Percentiles rank a stretch among this genome's conserved stretches.
These are phyloP conservation scores for Phialophora macrospora DNA, from an alignment of 2,329 filamentous ascomycete genomes.

Conservation along the genomic window DNA sequence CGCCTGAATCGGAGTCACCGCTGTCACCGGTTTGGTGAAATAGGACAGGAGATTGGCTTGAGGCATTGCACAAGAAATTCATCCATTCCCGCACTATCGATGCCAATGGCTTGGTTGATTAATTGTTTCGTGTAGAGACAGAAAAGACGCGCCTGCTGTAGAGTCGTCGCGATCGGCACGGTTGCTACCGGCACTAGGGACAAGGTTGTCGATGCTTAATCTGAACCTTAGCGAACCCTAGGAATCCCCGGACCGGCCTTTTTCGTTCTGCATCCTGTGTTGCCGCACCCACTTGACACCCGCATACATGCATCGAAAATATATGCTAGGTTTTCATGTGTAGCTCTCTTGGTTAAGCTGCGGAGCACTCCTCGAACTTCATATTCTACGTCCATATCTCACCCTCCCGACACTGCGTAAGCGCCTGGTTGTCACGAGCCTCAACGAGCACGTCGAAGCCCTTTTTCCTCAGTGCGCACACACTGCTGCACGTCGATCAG, in stretches of 20 bases:
- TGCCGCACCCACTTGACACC: slow-evolving; percentile 6
- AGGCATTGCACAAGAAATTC: slow-evolving; percentile 19
- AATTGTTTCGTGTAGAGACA: background rate
- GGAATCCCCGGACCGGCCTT: slow-evolving; percentile 13
- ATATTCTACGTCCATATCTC: background rate
- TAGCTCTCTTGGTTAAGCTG: background rate
- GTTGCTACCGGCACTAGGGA: slow-evolving; percentile 28
- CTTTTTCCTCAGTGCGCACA: background rate
- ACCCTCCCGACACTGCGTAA: background rate
- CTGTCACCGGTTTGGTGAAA: slow-evolving; percentile 30
- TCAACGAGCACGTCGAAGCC: background rate
- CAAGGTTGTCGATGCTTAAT: slow-evolving; percentile 27
- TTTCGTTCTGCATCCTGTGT: slow-evolving; percentile 21
- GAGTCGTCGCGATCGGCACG: slow-evolving; percentile 1
- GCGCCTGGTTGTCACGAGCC: slow-evolving; percentile 1
- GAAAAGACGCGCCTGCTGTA: background rate
- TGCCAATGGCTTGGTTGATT: background rate
- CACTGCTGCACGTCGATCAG: background rate
- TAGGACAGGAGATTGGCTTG: slow-evolving; percentile 33
- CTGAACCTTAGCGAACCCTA: slow-evolving; percentile 19
- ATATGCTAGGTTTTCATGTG: background rate
- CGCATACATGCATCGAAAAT: background rate
- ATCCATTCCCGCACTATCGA: slow-evolving; percentile 1
- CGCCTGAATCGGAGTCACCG: background rate
- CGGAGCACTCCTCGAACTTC: background rate